Evolutionary conservation across 1,284 basidiomycete genomes (phyloP).

Genomic region (Apiotrichum domesticum): DNA sequence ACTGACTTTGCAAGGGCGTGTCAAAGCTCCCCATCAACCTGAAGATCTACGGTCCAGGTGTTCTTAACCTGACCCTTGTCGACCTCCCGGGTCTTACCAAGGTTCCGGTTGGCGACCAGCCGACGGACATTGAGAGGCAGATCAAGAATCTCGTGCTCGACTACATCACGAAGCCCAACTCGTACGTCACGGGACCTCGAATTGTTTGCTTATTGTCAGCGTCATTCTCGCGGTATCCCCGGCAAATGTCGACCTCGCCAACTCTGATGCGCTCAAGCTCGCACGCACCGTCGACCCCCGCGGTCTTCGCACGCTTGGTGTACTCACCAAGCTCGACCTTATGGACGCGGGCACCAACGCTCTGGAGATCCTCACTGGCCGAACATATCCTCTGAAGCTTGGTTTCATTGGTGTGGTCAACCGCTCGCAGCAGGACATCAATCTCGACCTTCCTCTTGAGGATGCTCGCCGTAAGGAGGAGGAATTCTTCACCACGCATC

Average conservation of each 20-base stretch:
- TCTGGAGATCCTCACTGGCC: slow-evolving; percentile 88
- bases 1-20: slow-evolving; percentile 56
- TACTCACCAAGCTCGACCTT: slow-evolving; percentile 93
- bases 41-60: slow-evolving; percentile 90
- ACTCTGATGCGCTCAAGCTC: slow-evolving; percentile 94
- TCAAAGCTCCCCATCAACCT: slow-evolving; percentile 92
- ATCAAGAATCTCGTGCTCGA: slow-evolving; percentile 90
- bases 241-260: slow-evolving; percentile 96
- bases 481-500: slow-evolving; percentile 86
- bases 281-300: slow-evolving; percentile 93
- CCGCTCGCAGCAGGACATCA: slow-evolving; percentile 96
- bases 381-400: slow-evolving; percentile 93
- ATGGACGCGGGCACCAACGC: slow-evolving; percentile 99
- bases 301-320: slow-evolving; percentile 89
- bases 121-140: slow-evolving; percentile 89
- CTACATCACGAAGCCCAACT: slow-evolving; percentile 94
- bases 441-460: slow-evolving; percentile 73
- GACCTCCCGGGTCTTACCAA: slow-evolving; percentile 96
- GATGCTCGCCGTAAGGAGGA: slow-evolving; percentile 80
- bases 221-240: slow-evolving; percentile 95
- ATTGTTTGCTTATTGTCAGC: slow-evolving; percentile 46
- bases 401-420: slow-evolving; percentile 98
- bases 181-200: slow-evolving; percentile 52
- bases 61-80: slow-evolving; percentile 90
- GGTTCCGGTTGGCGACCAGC: slow-evolving; percentile 65